Evolutionary conservation across 1,139 yeast species (phyloP).

Genomic region (Scheffersomyces cryptocercus): DNA sequence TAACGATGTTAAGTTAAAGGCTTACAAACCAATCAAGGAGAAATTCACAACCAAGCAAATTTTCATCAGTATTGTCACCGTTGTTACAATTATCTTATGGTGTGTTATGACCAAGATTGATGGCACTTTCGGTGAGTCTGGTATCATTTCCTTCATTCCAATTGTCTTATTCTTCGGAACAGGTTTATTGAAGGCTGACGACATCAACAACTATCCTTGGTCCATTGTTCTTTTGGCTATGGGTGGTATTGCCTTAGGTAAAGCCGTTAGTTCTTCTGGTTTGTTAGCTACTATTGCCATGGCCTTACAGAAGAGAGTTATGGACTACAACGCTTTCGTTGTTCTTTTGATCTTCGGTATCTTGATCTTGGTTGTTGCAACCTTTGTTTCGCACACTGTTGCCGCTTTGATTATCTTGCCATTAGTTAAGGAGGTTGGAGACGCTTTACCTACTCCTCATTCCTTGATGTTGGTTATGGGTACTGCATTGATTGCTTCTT

Average conservation of each 20-base stretch:
- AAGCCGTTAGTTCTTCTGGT: slow-evolving; percentile 88
- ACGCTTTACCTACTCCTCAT: slow-evolving; percentile 67
- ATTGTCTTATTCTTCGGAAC: slow-evolving; percentile 84
- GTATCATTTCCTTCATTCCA: slow-evolving; percentile 84
- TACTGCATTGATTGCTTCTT: slow-evolving; percentile 80
- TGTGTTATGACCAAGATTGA: slow-evolving; percentile 71
- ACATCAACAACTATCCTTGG: slow-evolving; percentile 93
- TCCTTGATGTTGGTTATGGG: slow-evolving; percentile 78
- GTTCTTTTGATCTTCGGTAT: slow-evolving; percentile 76
- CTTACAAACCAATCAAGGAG: slow-evolving; percentile 68
- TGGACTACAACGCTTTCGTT: slow-evolving; percentile 63
- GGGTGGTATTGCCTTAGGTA: slow-evolving; percentile 96
- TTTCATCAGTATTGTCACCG: slow-evolving; percentile 65
- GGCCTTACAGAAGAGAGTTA: slow-evolving; percentile 61
- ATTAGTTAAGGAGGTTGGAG: slow-evolving; percentile 83
- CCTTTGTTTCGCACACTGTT: slow-evolving; percentile 93
- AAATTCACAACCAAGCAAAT: slow-evolving; percentile 71
- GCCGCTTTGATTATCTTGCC: slow-evolving; percentile 93
- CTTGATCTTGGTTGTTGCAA: slow-evolving; percentile 78
- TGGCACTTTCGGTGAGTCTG: slow-evolving; percentile 81
- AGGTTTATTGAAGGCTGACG: slow-evolving; percentile 79
- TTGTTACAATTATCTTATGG: slow-evolving; percentile 79
- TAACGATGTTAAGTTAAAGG: slow-evolving; percentile 42
- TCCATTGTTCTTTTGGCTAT: slow-evolving; percentile 88
- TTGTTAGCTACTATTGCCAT: slow-evolving; percentile 75